Base-by-base conservation (phyloP, 805 yeast species). In the Saccharomycopsis capsularis region DNA sequence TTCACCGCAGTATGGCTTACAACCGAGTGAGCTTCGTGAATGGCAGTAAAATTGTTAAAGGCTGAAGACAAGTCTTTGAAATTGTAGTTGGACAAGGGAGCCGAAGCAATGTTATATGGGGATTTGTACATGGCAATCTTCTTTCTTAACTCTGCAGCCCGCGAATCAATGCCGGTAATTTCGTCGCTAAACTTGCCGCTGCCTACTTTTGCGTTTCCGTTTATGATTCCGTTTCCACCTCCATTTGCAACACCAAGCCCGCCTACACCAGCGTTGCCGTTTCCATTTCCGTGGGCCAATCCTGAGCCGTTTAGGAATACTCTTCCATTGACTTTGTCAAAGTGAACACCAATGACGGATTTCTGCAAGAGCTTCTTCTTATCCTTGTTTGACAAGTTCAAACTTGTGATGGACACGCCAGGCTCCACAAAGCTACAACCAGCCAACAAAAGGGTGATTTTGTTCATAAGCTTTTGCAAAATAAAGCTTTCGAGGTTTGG, bases 361-460 rank as follows among this genome's bases (percentile, higher is more conserved):
- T 50, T 43, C 30, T 40, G 44, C 15, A 42, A 11, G n/a, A 52
- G 37, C 25, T 42, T 46, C 35, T 44, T 44, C n/a, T 39, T 40
- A 23, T 51, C 53, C 16, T 32, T 37, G 24, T 24, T 23, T 9
- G 45, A 27, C 44, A 48, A 45, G 30, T 48, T 48, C 23, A 53
- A 42, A 40, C 46, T 50, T 11, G 45, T 40, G 13, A 53, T 42
- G 4, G 54, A 46, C 15, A 53, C 52, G 4, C 56, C 56, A 7
- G 56, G 56, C 22, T 51, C 52, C 34, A 53, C 34, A 36, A 50
- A 53, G 9, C 44, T 50, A 22, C 47, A 43, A 5, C 54, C 56
- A 2, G 44, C 55, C 36, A 53, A 44, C 11, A 44, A 11, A 4
- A 47, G 29, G 1, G 55, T 24, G 22, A 47, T 36, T 35, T 45